Evolutionary conservation across 495 filamentous ascomycete species (phyloP).

Genomic region (Penicillium longicatenatum): DNA sequence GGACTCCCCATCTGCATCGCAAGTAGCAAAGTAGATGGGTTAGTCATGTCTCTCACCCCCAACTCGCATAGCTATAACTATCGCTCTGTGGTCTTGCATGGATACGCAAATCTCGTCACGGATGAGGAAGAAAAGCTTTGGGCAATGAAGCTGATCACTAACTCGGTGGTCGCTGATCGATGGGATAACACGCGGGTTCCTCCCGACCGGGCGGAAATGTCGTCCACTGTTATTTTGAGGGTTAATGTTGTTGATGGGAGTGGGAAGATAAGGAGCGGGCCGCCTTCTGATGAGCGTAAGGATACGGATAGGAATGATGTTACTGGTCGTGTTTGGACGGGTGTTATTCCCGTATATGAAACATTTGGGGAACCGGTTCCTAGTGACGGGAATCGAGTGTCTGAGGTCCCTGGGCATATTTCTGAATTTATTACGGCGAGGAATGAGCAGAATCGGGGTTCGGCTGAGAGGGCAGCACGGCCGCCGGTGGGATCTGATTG

Average conservation of each 20-base stretch:
- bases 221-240: constrained; percentile 71
- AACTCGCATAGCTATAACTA: constrained; percentile 87
- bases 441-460: constrained; percentile 54
- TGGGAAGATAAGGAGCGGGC: constrained; percentile 73
- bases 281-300: constrained; percentile 68
- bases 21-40: constrained; percentile 70
- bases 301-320: constrained; percentile 67
- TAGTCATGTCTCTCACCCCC: constrained; percentile 76
- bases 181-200: constrained; percentile 73
- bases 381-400: constrained; percentile 58
- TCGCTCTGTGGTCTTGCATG: constrained; percentile 79
- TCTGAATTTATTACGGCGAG: constrained; percentile 54
- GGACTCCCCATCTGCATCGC: constrained; percentile 65
- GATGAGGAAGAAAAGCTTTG: constrained; percentile 73
- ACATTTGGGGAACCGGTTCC: constrained; percentile 67
- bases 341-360: constrained; percentile 74
- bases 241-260: constrained; percentile 70
- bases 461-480: constrained; percentile 50
- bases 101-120: constrained; percentile 68
- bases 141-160: constrained; percentile 81
- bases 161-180: constrained; percentile 66
- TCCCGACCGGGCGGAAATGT: constrained; percentile 74
- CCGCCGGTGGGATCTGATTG: no score
- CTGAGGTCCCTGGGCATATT: constrained; percentile 65
- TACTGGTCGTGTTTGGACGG: constrained; percentile 68